Conservation (phyloP, 208 protist genomes). For the Trypanosoma lewisi region DNA sequence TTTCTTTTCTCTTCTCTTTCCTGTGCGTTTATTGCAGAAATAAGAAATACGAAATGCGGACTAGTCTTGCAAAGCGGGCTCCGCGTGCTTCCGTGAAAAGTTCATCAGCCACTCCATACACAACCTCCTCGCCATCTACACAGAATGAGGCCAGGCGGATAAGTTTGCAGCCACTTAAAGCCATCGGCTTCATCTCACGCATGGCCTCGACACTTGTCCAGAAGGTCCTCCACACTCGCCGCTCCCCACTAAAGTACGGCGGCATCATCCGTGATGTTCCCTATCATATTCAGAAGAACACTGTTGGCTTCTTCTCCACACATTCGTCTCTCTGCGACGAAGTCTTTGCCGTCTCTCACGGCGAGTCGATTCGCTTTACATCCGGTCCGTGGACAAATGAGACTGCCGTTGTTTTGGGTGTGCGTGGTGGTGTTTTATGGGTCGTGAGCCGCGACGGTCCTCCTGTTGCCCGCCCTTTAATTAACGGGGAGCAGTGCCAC, state of each 20-base stretch:
- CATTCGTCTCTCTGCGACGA: conserved; percentile 51
- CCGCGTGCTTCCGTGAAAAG: conserved; percentile 22
- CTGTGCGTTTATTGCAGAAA: not conserved
- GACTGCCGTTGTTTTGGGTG: conserved; percentile 49
- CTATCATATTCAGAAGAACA: conserved; percentile 46
- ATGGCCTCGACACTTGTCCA: conserved; percentile 8
- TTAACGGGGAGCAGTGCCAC: conserved; percentile 6
- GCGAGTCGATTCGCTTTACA: conserved; percentile 45
- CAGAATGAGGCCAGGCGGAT: not conserved
- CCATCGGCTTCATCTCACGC: conserved; percentile 11
- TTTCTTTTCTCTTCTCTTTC: conserved; percentile 5
- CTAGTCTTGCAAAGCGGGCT: conserved; percentile 15
- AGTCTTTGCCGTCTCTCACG: conserved; percentile 61
- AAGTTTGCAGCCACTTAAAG: not conserved
- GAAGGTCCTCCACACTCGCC: not conserved
- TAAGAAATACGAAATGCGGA: not conserved
- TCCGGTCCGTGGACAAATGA: conserved; percentile 26
- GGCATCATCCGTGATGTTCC: conserved; percentile 68
- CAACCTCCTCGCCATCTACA: conserved; percentile 18
- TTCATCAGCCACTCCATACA: conserved; percentile 30
- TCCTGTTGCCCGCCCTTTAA: conserved; percentile 11
- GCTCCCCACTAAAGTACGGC: conserved; percentile 30
- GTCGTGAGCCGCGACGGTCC: conserved; percentile 39
- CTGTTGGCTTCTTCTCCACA: conserved; percentile 70
- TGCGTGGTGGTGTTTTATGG: conserved; percentile 61